Evolutionary conservation across 805 yeast species (phyloP).

Genomic region (Sugiyamaella chiloensis): DNA sequence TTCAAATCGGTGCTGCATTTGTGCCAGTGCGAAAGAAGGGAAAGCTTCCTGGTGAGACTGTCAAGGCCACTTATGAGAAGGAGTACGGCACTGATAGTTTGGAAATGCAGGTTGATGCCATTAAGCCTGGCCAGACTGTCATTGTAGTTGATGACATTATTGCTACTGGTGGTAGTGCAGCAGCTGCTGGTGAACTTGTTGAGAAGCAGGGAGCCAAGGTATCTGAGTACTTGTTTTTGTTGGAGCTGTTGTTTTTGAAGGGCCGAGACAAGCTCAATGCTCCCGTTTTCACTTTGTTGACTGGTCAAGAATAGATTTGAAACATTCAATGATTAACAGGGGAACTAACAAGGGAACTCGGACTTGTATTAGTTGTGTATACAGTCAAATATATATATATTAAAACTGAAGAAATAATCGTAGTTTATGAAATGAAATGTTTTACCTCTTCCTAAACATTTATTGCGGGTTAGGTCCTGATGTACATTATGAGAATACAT

Average conservation of each 20-base stretch:
- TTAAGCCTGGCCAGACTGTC: slow-evolving; percentile 77
- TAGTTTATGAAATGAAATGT: too few relatives aligned
- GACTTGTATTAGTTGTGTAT: too few relatives aligned
- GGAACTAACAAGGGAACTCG: too few relatives aligned
- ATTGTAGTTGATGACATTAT: slow-evolving; percentile 92
- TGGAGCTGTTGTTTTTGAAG: slow-evolving; percentile 92
- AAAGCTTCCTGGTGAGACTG: slow-evolving; percentile 85
- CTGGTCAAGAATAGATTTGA: slow-evolving; percentile 66
- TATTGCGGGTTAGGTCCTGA: too few relatives aligned
- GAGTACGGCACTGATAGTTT: slow-evolving; percentile 91
- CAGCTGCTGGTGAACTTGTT: slow-evolving; percentile 87
- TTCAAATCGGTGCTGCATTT: slow-evolving; percentile 84
- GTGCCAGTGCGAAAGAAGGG: slow-evolving; percentile 95
- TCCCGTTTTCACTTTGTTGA: slow-evolving; percentile 84
- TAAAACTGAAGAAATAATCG: too few relatives aligned
- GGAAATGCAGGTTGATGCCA: slow-evolving; percentile 80
- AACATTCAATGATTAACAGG: too few relatives aligned
- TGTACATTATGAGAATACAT: too few relatives aligned
- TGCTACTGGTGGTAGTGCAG: slow-evolving; percentile 97
- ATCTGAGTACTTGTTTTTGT: slow-evolving; percentile 78
- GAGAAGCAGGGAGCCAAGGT: slow-evolving; percentile 63
- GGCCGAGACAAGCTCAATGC: slow-evolving; percentile 86
- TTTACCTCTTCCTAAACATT: too few relatives aligned
- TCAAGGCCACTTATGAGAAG: slow-evolving; percentile 70
- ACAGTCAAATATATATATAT: too few relatives aligned